phyloP scores from a whole-genome alignment of 148 eudicot species.

The Silene latifolia region DNA sequence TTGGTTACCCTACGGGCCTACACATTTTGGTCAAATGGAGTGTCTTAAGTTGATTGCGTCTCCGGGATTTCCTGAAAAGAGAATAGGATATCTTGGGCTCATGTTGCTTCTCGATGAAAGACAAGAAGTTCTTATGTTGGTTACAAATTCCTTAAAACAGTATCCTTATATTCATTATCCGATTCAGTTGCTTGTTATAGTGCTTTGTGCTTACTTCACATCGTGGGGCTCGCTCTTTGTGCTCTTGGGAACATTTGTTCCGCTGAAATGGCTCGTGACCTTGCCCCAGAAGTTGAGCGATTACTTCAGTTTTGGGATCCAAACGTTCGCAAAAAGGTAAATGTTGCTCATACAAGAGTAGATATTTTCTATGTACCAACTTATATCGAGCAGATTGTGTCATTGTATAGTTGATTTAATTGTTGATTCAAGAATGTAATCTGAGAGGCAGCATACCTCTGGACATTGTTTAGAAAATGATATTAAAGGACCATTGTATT shows the following conservation, averaged over 20 bases:
- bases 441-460: neutral
- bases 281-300: conserved; percentile 93
- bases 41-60: conserved; percentile 94
- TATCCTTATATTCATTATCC: conserved; percentile 45
- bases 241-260: conserved; percentile 98
- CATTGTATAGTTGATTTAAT: neutral
- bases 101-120: conserved; percentile 99
- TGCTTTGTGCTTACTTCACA: conserved; percentile 20
- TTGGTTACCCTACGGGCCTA: conserved; percentile 99
- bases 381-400: neutral
- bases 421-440: neutral
- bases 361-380: neutral
- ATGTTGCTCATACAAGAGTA: conserved; percentile 1
- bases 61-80: conserved; percentile 95
- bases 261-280: conserved; percentile 99
- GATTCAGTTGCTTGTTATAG: neutral
- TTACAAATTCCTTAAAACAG: conserved; percentile 98
- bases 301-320: conserved; percentile 97
- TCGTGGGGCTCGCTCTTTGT: conserved; percentile 98
- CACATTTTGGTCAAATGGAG: conserved; percentile 99
- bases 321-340: conserved; percentile 93
- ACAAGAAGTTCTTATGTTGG: conserved; percentile 99
- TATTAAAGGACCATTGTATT: neutral
- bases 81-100: conserved; percentile 95
- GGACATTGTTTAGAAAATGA: neutral